These are phyloP conservation scores for Chlorophyllum brunneum DNA, from an alignment of 768 basidiomycete genomes.

Conservation along the genomic window DNA sequence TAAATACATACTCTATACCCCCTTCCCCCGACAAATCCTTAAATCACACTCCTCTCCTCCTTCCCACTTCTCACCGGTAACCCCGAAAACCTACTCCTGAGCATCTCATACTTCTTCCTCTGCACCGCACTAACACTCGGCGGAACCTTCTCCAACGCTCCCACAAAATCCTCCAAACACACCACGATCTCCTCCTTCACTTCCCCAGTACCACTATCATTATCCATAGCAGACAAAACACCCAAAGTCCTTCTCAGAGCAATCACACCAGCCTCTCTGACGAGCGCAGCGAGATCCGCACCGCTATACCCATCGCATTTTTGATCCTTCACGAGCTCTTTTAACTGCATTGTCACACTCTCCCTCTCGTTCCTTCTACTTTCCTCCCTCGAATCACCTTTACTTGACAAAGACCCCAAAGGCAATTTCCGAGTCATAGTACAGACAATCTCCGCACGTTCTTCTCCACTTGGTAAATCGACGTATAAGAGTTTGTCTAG, in stretches of 20 bases:
- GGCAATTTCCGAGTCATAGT: slow-evolving; percentile 76
- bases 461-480: slow-evolving; percentile 70
- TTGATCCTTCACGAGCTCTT: slow-evolving; percentile 47
- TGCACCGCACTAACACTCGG: slow-evolving; percentile 85
- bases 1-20: no score
- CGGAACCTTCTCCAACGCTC: slow-evolving; percentile 74
- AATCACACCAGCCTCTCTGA: slow-evolving; percentile 86
- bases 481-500: slow-evolving; percentile 94
- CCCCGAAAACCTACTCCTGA: slow-evolving; percentile 83
- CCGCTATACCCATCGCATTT: slow-evolving; percentile 87
- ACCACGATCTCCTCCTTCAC: slow-evolving; percentile 42
- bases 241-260: slow-evolving; percentile 71
- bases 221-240: slow-evolving; percentile 59
- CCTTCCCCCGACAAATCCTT: no score
- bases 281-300: slow-evolving; percentile 84
- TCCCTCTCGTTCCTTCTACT: slow-evolving; percentile 13
- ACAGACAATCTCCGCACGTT: slow-evolving; percentile 80
- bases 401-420: slow-evolving; percentile 32
- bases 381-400: slow-evolving; percentile 11
- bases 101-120: slow-evolving; percentile 74
- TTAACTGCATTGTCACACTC: slow-evolving; percentile 21
- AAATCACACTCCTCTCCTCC: no score
- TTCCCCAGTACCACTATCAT: slow-evolving; percentile 15
- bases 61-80: slow-evolving; percentile 52
- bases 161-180: slow-evolving; percentile 60